Evolutionary conservation across 176 grass and related monocot species (phyloP), one percentile per base, ranked within the genome.

Genomic region (Dendrocalamus sinicus): DNA sequence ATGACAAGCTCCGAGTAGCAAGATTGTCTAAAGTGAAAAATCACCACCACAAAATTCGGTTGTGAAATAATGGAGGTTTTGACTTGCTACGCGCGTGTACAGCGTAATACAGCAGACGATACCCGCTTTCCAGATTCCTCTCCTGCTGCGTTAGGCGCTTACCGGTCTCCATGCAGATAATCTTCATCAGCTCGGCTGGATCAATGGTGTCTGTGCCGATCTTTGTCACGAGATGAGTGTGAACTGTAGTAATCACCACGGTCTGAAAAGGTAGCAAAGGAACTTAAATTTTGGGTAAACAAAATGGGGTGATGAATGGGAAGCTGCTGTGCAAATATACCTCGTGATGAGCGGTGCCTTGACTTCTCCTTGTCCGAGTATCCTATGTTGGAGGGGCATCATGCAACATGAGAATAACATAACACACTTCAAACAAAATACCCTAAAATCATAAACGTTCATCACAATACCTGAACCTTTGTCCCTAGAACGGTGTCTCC

Each of bases 391-490:
- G 14, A 65, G 35, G 73, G 65, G 9, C 14, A 93, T 28, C 40
- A 79, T 78, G 47, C 76, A 48, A 58, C 23, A 82, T 16, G n/a
- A 82, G 74, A 58, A 32, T 46, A 22, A 72, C 12, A 4, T 12
- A 67, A 28, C 59, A 81, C 39, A 77, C 35, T 72, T 54, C 10
- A 12, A 67, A 77, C 0, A 45, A 53, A 0, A 63, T 54, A 78
- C 52, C 9, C 12, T 47, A 51, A 78, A 75, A 54, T 19, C 45
- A 84, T 66, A 75, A 70, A 53, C 44, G 46, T 78, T 86, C 9
- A 30, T 73, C 3, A 8, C 46, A 83, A 61, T 87, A 98, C 93
- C 93, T 95, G 93, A 94, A 78, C 88, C 89, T 62, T 86, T 95
- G 80, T 95, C 91, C 85, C 76, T 92, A 7, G 87, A 79, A 52